Evolutionary conservation across 2,329 filamentous ascomycete genomes (phyloP).

Genomic region (Alternaria sp.): DNA sequence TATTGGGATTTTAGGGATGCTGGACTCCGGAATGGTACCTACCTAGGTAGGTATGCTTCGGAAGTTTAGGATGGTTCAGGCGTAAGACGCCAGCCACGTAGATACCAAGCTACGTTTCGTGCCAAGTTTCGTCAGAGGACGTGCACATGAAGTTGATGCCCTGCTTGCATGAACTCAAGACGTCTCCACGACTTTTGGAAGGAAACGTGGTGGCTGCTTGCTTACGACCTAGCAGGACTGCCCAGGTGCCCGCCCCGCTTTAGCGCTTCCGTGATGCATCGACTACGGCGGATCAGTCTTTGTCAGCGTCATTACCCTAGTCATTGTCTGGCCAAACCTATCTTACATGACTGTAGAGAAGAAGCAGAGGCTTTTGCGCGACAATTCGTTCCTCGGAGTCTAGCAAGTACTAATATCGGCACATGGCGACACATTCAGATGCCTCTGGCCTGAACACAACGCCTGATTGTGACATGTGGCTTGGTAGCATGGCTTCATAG

Average conservation of each 20-base stretch:
- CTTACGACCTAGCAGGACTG: not conserved
- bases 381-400: not conserved
- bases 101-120: not conserved
- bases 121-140: not conserved
- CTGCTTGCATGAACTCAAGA: not conserved
- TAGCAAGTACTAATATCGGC: not conserved
- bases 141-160: not conserved
- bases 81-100: not conserved
- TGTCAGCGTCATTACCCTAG: conserved; percentile 5
- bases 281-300: conserved; percentile 2
- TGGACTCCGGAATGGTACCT: not conserved
- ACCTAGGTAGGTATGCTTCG: not conserved
- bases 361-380: not conserved
- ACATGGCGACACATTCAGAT: not conserved
- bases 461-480: not conserved
- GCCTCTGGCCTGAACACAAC: not conserved
- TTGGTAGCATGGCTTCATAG: not conserved
- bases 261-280: not conserved
- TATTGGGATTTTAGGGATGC: not conserved
- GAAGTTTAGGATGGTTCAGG: not conserved
- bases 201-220: not conserved
- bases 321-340: not conserved
- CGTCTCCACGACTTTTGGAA: not conserved
- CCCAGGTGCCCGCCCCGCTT: conserved; percentile 5
- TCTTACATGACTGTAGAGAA: not conserved